Evolutionary conservation across 306 rosid genomes (phyloP).

Genomic region (Benincasa hispida): DNA sequence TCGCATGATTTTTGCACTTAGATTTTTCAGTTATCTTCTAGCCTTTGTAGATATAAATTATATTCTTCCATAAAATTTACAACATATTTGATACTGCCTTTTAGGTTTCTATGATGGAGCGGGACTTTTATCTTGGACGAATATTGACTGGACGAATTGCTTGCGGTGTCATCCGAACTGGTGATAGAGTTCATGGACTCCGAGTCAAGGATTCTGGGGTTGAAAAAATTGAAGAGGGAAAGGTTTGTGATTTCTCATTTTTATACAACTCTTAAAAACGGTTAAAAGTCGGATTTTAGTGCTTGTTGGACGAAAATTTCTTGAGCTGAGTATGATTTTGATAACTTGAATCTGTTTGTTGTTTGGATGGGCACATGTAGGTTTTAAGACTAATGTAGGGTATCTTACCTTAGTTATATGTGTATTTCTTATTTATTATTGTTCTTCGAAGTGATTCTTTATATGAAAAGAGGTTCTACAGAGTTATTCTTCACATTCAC

Average conservation of each 20-base stretch:
- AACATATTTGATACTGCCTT: constrained; percentile 33
- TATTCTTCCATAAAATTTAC: constrained; percentile 19
- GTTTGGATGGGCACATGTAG: background rate
- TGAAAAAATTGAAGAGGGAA: constrained; percentile 88
- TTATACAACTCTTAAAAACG: background rate
- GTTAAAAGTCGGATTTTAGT: background rate
- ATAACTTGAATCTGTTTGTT: background rate
- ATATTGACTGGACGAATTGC: constrained; percentile 85
- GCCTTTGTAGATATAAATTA: background rate
- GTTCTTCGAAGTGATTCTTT: background rate
- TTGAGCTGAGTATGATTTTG: background rate
- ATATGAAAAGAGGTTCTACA: background rate
- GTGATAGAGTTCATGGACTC: constrained; percentile 87
- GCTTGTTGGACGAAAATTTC: background rate
- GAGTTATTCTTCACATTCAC: background rate
- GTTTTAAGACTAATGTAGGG: background rate
- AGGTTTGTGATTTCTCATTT: constrained; percentile 28
- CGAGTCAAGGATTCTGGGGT: constrained; percentile 57
- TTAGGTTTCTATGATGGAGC: constrained; percentile 99
- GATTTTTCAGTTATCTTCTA: constrained; percentile 1
- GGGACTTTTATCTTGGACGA: constrained; percentile 79
- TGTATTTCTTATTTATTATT: background rate
- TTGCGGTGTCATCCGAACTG: constrained; percentile 68
- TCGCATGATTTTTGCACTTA: constrained; percentile 4
- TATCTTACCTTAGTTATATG: background rate